These are phyloP conservation scores for Sporothrix brunneoviolacea DNA, from an alignment of 2,329 filamentous ascomycete species.

Conservation along the genomic window DNA sequence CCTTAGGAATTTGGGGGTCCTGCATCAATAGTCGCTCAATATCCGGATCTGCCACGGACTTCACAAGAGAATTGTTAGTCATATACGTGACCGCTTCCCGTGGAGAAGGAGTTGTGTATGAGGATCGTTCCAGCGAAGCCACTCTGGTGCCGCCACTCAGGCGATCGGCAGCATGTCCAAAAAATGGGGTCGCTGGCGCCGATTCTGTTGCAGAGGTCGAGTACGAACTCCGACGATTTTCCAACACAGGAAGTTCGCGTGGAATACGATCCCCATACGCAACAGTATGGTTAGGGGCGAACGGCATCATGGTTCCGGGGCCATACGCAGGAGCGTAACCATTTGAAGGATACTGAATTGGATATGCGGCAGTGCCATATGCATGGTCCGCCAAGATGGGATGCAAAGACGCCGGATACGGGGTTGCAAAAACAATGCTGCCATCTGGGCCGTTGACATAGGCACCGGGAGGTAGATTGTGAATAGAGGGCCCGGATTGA, in stretches of 20 bases:
- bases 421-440: slow-evolving; percentile 23
- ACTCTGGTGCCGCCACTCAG: slow-evolving; percentile 52
- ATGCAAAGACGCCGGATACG: slow-evolving; percentile 21
- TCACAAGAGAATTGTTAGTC: slow-evolving; percentile 28
- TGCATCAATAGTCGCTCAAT: slow-evolving; percentile 62
- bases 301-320: slow-evolving; percentile 35
- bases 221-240: slow-evolving; percentile 61
- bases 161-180: slow-evolving; percentile 50
- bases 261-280: slow-evolving; percentile 40
- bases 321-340: slow-evolving; percentile 19
- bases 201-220: slow-evolving; percentile 56
- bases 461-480: slow-evolving; percentile 20
- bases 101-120: slow-evolving; percentile 61
- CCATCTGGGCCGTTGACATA: slow-evolving; percentile 23
- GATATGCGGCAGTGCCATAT: slow-evolving; percentile 23
- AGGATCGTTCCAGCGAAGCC: slow-evolving; percentile 52
- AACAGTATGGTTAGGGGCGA: slow-evolving; percentile 42
- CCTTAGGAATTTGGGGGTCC: slow-evolving; percentile 77
- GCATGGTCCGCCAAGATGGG: slow-evolving; percentile 22
- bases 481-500: slow-evolving; percentile 20
- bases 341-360: slow-evolving; percentile 15
- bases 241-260: slow-evolving; percentile 52
- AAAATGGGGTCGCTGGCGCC: slow-evolving; percentile 59
- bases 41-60: slow-evolving; percentile 39
- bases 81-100: slow-evolving; percentile 44